Evolutionary conservation across 2,329 filamentous ascomycete genomes (phyloP).

Genomic region (Hypoxylon sp.): DNA sequence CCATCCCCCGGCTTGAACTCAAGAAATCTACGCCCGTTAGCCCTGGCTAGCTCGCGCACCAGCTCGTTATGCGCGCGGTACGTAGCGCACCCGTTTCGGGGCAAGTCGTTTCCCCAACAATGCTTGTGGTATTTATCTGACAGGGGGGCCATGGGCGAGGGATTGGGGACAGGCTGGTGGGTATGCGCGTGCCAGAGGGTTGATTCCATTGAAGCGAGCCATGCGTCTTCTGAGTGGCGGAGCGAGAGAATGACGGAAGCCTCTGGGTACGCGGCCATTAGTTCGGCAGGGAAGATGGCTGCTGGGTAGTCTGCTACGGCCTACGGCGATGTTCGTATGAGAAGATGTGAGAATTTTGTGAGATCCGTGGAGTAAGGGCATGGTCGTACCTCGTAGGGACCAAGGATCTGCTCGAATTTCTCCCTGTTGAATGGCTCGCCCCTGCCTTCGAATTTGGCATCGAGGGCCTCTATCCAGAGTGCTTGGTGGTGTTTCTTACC

Average conservation of each 20-base stretch:
- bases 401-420: conserved; percentile 56
- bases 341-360: too few species aligned
- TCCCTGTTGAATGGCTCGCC: conserved; percentile 51
- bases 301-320: conserved; percentile 53
- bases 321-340: conserved; percentile 18
- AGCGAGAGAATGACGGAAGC: conserved; percentile 73
- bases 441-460: conserved; percentile 52
- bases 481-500: conserved; percentile 53
- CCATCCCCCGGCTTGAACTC: conserved; percentile 50
- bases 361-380: neutral
- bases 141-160: conserved; percentile 48
- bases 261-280: conserved; percentile 73
- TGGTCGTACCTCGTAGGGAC: conserved; percentile 50
- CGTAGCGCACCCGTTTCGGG: conserved; percentile 40
- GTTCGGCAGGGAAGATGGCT: conserved; percentile 66
- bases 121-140: conserved; percentile 49
- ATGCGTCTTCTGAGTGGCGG: conserved; percentile 68
- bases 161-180: conserved; percentile 30
- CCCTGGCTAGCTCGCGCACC: conserved; percentile 40
- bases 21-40: conserved; percentile 44
- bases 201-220: conserved; percentile 64
- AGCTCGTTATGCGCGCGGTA: conserved; percentile 50
- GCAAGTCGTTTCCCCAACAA: conserved; percentile 53
- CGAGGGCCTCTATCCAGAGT: conserved; percentile 55
- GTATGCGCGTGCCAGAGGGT: conserved; percentile 49